These are phyloP conservation scores for Patellifolia procumbens DNA, from an alignment of 179 eudicot species.

Conservation along the genomic window DNA sequence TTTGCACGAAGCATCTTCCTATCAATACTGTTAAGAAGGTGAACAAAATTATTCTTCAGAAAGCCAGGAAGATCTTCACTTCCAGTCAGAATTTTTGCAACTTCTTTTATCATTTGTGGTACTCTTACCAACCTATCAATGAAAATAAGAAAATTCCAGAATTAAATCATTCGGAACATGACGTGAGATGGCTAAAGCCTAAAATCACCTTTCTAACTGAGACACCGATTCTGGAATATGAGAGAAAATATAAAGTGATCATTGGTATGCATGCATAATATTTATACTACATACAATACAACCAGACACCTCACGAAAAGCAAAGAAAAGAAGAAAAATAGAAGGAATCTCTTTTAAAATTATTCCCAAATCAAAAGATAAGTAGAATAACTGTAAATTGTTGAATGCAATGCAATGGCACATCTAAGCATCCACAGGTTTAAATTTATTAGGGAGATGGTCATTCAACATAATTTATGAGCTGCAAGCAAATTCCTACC, in stretches of 20 bases:
- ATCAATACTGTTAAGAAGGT: conserved; percentile 88
- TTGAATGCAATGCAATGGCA: not conserved
- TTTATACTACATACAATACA: no score
- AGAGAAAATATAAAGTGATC: not conserved
- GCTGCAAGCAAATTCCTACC: conserved; percentile 45
- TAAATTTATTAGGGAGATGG: not conserved
- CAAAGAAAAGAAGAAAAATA: not conserved
- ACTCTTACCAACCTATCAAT: conserved; percentile 75
- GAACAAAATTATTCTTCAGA: conserved; percentile 83
- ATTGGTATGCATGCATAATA: not conserved
- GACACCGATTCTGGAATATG: not conserved
- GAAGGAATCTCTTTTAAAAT: conserved; percentile 1
- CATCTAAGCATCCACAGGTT: not conserved
- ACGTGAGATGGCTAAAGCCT: not conserved
- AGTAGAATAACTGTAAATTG: not conserved
- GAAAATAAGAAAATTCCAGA: conserved; percentile 7
- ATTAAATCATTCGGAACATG: not conserved
- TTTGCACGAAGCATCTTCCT: conserved; percentile 80
- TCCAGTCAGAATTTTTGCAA: conserved; percentile 78
- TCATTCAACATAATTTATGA: conserved; percentile 7
- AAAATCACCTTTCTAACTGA: not conserved
- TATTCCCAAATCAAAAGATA: not conserved
- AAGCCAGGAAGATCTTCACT: conserved; percentile 83
- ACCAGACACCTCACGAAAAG: not conserved
- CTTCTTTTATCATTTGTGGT: conserved; percentile 79